Percentiles rank a stretch among this genome's conserved stretches.
Conservation (phyloP, 2,329 filamentous ascomycete genomes). For the Ophiostoma populinum region DNA sequence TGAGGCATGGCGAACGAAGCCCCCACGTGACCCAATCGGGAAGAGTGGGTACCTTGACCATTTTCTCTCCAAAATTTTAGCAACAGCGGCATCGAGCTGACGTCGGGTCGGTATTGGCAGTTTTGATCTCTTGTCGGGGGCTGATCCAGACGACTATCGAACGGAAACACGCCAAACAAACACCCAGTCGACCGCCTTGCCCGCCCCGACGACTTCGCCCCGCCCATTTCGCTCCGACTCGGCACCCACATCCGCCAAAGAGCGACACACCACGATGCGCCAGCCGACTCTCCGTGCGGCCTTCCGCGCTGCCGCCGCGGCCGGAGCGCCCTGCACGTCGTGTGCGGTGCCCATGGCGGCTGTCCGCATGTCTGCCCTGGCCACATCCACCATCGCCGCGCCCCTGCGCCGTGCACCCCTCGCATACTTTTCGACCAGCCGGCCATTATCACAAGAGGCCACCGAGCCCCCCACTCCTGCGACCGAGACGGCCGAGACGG, state of each 20-base stretch:
- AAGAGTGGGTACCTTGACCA: too few relatives aligned
- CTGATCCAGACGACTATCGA: too few relatives aligned
- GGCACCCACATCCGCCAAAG: neutral
- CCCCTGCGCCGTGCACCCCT: neutral
- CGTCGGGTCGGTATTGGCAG: too few relatives aligned
- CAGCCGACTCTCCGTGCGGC: slow-evolving; percentile 4
- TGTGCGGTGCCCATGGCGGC: neutral
- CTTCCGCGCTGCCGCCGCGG: slow-evolving; percentile 1
- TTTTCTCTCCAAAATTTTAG: too few relatives aligned
- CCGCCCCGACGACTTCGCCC: too few relatives aligned
- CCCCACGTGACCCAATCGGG: too few relatives aligned
- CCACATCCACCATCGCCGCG: neutral
- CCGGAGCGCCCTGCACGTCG: neutral
- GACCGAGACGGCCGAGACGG: too few relatives aligned
- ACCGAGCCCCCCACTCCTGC: neutral
- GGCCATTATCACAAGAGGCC: neutral
- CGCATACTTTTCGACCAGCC: slow-evolving; percentile 2
- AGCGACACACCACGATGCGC: slow-evolving; percentile 3
- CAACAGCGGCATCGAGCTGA: too few relatives aligned
- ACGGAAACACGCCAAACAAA: too few relatives aligned
- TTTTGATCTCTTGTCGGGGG: too few relatives aligned
- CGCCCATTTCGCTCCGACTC: neutral
- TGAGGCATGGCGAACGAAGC: too few relatives aligned
- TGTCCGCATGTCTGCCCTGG: neutral
- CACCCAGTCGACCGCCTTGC: too few relatives aligned